phyloP scores from a whole-genome alignment of 108 stramenopile genomes.

The Skeletonema marinoi region DNA sequence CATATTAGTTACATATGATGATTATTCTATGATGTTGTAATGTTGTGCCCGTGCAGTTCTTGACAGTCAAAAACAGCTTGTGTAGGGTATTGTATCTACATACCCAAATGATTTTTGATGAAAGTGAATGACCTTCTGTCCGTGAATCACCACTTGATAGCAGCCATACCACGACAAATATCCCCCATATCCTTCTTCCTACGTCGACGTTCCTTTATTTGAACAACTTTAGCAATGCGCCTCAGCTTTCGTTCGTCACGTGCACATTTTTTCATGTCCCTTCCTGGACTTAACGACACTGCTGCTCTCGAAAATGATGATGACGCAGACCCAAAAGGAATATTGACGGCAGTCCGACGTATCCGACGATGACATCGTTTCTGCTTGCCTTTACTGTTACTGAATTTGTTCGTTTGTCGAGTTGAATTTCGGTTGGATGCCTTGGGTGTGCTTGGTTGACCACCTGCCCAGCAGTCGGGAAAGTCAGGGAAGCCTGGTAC shows the following conservation, averaged over 20 bases:
- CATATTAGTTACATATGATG: neutral
- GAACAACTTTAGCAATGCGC: conserved; percentile 13
- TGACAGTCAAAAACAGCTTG: no score
- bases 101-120: no score
- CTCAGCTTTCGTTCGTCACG: conserved; percentile 15
- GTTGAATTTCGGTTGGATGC: neutral
- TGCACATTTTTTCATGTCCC: conserved; percentile 8
- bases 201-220: conserved; percentile 6
- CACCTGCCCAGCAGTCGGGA: conserved; percentile 43
- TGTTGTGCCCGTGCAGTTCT: no score
- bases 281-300: neutral
- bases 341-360: conserved; percentile 22
- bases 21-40: no score
- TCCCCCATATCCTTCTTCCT: conserved; percentile 24
- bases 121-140: no score
- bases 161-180: conserved; percentile 13
- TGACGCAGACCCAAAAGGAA: conserved; percentile 2
- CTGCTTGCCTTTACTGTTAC: neutral
- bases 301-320: neutral
- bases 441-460: conserved; percentile 1
- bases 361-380: neutral
- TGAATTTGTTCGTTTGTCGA: neutral
- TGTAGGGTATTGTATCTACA: no score
- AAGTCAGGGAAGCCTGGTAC: conserved; percentile 60
- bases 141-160: conserved; percentile 3